These are phyloP conservation scores for Rhazya stricta DNA, from an alignment of 257 asterid species.

Conservation along the genomic window DNA sequence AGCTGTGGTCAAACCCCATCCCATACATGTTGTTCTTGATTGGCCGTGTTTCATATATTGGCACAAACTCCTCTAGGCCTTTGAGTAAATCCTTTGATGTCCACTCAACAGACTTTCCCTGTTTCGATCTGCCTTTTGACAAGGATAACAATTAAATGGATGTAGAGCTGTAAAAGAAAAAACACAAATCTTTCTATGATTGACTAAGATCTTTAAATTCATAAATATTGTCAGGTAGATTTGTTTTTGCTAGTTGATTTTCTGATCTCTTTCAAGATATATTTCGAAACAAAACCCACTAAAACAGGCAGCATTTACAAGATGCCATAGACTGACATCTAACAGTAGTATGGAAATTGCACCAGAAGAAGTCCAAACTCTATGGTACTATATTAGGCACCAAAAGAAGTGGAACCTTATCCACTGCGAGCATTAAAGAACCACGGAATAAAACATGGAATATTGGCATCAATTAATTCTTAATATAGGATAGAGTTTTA, in stretches of 20 bases:
- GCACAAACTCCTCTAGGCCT: constrained; percentile 88
- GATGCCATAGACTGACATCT: not conserved
- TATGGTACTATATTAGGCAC: not conserved
- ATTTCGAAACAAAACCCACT: not conserved
- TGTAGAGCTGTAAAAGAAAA: constrained; percentile 7
- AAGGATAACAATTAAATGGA: constrained; percentile 60
- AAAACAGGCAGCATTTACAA: not conserved
- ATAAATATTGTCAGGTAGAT: not conserved
- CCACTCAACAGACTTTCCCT: constrained; percentile 89
- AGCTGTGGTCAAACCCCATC: constrained; percentile 98
- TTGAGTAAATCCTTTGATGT: constrained; percentile 73
- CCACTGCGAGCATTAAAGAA: not conserved
- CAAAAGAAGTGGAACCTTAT: not conserved
- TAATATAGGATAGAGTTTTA: not conserved
- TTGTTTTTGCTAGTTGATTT: not conserved
- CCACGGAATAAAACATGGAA: not conserved
- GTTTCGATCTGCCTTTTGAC: constrained; percentile 99
- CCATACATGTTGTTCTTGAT: constrained; percentile 89
- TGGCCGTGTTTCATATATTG: constrained; percentile 82
- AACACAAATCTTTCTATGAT: constrained; percentile 11
- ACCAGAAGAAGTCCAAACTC: not conserved
- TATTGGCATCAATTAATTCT: not conserved
- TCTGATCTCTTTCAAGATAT: not conserved
- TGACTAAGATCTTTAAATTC: not conserved
- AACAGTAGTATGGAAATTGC: not conserved